Percentiles rank a stretch among this genome's conserved stretches.
phyloP scores from a whole-genome alignment of 2,329 filamentous ascomycete genomes.

The Ampelomyces quisqualis region DNA sequence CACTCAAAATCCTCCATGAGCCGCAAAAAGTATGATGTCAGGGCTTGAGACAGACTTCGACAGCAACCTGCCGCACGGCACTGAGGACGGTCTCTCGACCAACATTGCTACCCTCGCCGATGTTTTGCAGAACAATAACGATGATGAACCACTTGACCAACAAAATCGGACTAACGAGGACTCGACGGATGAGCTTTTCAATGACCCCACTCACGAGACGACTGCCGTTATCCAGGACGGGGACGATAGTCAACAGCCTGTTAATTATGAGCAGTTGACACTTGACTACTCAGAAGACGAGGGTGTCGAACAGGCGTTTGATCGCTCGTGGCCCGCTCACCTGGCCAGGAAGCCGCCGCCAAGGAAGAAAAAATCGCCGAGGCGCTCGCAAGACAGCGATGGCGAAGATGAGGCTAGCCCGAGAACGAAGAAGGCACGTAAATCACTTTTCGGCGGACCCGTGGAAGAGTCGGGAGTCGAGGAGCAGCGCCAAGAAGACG shows the following conservation, averaged over 20 bases:
- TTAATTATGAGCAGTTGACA: constrained; percentile 5
- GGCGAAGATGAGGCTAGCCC: constrained; percentile 4
- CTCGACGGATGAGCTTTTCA: too few relatives aligned
- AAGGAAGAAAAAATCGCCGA: constrained; percentile 11
- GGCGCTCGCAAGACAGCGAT: constrained; percentile 6
- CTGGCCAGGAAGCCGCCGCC: constrained; percentile 1
- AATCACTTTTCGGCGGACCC: constrained; percentile 19
- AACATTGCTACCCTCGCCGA: too few relatives aligned
- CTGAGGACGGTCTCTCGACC: too few relatives aligned
- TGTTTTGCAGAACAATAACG: too few relatives aligned
- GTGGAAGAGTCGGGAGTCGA: neutral
- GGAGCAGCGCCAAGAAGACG: neutral
- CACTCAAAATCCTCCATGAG: too few relatives aligned
- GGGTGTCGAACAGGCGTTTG: constrained; percentile 8
- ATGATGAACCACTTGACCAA: too few relatives aligned
- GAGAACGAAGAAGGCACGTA: constrained; percentile 13
- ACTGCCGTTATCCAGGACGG: too few relatives aligned
- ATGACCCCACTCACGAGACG: too few relatives aligned
- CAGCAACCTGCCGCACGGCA: constrained; percentile 13
- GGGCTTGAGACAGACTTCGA: constrained; percentile 9
- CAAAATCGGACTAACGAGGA: too few relatives aligned
- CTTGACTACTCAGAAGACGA: constrained; percentile 20
- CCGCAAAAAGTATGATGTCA: neutral
- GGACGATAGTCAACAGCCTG: neutral
- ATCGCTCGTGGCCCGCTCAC: constrained; percentile 7